Evolutionary conservation across 1,284 basidiomycete species (phyloP).

Genomic region (Rhodotorula sp.): DNA sequence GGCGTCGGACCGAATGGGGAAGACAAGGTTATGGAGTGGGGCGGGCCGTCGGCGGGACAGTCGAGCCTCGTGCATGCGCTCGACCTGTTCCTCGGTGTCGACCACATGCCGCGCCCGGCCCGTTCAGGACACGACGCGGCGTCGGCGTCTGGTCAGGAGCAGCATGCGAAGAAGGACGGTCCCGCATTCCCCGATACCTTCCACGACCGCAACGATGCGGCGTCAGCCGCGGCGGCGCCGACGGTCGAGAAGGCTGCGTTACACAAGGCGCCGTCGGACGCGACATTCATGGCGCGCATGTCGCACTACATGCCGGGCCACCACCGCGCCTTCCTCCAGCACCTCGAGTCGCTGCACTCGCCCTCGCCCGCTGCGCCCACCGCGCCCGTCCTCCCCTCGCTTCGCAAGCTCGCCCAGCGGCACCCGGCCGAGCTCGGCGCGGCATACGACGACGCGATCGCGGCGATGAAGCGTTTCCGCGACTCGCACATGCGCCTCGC

Average conservation of each 20-base stretch:
- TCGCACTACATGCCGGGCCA: constrained; percentile 85
- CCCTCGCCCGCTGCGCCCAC: constrained; percentile 61
- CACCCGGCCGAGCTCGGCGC: constrained; percentile 44
- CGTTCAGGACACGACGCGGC: background rate
- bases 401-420: constrained; percentile 47
- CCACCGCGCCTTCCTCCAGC: constrained; percentile 83
- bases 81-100: constrained; percentile 84
- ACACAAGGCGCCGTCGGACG: constrained; percentile 42
- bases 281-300: constrained; percentile 74
- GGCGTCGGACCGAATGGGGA: constrained; percentile 62
- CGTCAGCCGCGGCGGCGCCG: background rate
- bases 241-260: background rate
- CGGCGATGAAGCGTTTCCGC: constrained; percentile 38
- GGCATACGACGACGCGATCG: constrained; percentile 33
- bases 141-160: too few species aligned
- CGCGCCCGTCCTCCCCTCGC: constrained; percentile 52
- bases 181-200: constrained; percentile 13
- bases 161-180: background rate
- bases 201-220: background rate
- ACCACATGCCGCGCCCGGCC: constrained; percentile 57
- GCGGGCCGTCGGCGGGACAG: constrained; percentile 88
- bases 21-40: constrained; percentile 60
- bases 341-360: constrained; percentile 58
- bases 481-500: constrained; percentile 38
- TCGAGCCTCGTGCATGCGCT: constrained; percentile 84